A percentile compares a stretch with the other conserved stretches of the same genome.
phyloP scores from a whole-genome alignment of 2,329 filamentous ascomycete species.

The Celoporthe dispersa region DNA sequence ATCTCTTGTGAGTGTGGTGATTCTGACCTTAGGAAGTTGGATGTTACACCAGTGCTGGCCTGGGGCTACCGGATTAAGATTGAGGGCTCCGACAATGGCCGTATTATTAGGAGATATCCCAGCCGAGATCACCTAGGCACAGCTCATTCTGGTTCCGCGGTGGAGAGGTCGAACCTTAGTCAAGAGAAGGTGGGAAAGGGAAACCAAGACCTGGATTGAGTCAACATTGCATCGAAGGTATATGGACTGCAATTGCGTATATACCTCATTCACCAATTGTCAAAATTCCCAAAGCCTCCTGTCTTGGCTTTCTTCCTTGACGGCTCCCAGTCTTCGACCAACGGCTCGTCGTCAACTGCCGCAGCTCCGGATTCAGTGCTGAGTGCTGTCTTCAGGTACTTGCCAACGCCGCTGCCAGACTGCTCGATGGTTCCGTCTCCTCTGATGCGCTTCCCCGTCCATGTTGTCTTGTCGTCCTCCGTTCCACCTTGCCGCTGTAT shows the following conservation, averaged over 20 bases:
- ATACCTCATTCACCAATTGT: constrained; percentile 68
- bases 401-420: constrained; percentile 64
- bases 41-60: not conserved
- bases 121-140: not conserved
- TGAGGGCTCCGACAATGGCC: not conserved
- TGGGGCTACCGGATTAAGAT: not conserved
- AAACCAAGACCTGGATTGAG: constrained; percentile 11
- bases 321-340: constrained; percentile 71
- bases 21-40: not conserved
- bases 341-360: constrained; percentile 52
- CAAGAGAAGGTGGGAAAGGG: not conserved
- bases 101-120: not conserved
- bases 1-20: not conserved
- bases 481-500: constrained; percentile 69
- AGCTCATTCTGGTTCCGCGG: not conserved
- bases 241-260: constrained; percentile 18
- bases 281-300: constrained; percentile 92
- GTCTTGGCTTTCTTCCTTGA: constrained; percentile 79
- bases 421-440: constrained; percentile 62
- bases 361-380: constrained; percentile 33
- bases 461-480: constrained; percentile 89
- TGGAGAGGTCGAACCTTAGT: not conserved
- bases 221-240: constrained; percentile 18
- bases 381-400: constrained; percentile 74
- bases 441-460: constrained; percentile 91